Base-by-base conservation (phyloP, 2,329 filamentous ascomycete species). In the Rutstroemia sydowiana region DNA sequence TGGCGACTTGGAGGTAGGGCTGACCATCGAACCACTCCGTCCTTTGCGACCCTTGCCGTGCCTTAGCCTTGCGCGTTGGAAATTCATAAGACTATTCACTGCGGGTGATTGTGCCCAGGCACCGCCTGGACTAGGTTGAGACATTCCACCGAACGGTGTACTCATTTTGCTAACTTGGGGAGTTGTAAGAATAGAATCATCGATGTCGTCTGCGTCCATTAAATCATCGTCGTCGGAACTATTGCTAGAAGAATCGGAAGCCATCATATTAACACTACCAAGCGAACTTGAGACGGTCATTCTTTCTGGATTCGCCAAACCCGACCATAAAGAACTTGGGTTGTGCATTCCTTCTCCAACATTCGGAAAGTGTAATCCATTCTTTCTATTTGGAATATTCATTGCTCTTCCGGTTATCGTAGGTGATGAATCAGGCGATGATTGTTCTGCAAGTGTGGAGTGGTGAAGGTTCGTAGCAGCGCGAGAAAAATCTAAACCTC, bases 381-480 rank as follows among this genome's bases (percentile, higher is more conserved):
- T 68, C 53, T 74, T 70, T 45, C 77, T 73, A 39, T 71, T 71
- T 7, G 80, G 81, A 45, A 84, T 84, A 62, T 78, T 81, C 73
- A 84, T 79, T 23, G 76, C 80, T 44, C 86, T 82, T 37, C 85
- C 84, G 48, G 84, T 83, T 50, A 93, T 84, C 11, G 85, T 91
- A 0, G 93, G 93, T 0, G 91, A 96, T 0, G 89, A 93, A 67
- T 95, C 90, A 3, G 91, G 90, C 5, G 88, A 93, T 1, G 88
- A 87, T 66, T 85, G 81, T 61, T 95, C 88, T 51, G 92, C 91
- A 8, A 97, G 78, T 0, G 88, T 97, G 14, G 92, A 96, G 69
- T 97, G 93, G 70, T 97, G 93, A 20, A 98, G 76, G 66, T 91
- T 95, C 10, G 92, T 96, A 56, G 89, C 93, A 10, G 91, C 91